Percentiles rank a stretch among this genome's conserved stretches.
phyloP scores from a whole-genome alignment of 2,329 filamentous ascomycete genomes.

The Colletotrichum acutatum region DNA sequence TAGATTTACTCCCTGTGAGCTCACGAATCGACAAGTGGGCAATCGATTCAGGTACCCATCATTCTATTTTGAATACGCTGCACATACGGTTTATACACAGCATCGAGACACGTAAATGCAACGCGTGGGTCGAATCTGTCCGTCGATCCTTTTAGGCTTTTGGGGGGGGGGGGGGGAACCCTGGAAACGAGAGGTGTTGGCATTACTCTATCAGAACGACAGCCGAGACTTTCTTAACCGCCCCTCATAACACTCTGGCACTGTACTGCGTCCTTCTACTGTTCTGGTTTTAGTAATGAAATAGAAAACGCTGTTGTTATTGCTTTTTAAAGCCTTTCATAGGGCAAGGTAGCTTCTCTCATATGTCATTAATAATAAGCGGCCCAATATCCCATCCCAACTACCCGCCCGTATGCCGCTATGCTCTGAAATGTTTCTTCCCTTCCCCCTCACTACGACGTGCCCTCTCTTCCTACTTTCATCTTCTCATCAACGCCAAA shows the following conservation, averaged over 20 bases:
- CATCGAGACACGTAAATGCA: too few species aligned
- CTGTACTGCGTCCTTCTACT: too few species aligned
- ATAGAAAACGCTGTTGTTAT: background rate
- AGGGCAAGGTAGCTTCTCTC: slow-evolving; percentile 1
- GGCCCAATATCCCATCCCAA: background rate
- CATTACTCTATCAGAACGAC: background rate
- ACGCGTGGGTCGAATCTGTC: background rate
- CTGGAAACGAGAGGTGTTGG: background rate
- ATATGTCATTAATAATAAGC: slow-evolving; percentile 11
- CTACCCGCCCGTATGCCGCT: background rate
- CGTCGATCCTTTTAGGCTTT: too few species aligned
- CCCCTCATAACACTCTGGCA: too few species aligned
- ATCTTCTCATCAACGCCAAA: background rate
- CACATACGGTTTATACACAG: too few species aligned
- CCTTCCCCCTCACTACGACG: background rate
- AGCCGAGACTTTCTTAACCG: background rate
- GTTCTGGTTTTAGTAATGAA: background rate
- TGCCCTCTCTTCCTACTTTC: background rate
- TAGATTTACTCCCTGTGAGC: too few species aligned
- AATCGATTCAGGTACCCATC: too few species aligned
- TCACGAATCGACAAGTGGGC: too few species aligned
- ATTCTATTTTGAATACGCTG: too few species aligned
- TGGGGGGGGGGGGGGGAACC: too few species aligned
- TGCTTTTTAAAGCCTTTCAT: slow-evolving; percentile 20
- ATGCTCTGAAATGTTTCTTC: background rate